Conservation (phyloP, 768 basidiomycete genomes). For the Mycena haematopus region DNA sequence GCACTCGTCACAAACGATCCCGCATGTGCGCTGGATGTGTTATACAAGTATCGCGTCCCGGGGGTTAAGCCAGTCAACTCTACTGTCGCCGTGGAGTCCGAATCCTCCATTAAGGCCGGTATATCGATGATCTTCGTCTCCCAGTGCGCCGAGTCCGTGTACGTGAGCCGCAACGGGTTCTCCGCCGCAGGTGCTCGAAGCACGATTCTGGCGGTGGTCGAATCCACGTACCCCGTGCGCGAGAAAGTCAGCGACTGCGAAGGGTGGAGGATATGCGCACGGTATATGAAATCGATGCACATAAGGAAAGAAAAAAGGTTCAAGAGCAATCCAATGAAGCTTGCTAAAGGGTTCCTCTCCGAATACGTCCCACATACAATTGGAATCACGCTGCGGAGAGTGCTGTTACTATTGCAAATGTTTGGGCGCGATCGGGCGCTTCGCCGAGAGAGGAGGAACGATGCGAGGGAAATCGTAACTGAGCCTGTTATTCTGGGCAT, state of each 20-base stretch:
- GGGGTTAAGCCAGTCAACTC: not conserved
- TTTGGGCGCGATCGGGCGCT: not conserved
- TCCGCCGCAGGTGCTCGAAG: constrained; percentile 1
- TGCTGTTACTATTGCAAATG: not conserved
- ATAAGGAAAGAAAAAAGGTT: constrained; percentile 18
- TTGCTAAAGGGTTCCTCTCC: not conserved
- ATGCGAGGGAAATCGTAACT: constrained; percentile 3
- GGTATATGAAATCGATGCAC: constrained; percentile 15
- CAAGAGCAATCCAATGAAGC: constrained; percentile 5
- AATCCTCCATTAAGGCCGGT: not conserved
- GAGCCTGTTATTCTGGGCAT: constrained; percentile 7
- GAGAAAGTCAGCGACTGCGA: constrained; percentile 12
- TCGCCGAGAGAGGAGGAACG: not conserved
- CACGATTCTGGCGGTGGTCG: constrained; percentile 11
- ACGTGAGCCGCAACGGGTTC: constrained; percentile 5
- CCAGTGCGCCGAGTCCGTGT: not conserved
- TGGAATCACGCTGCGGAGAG: not conserved
- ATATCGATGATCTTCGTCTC: not conserved
- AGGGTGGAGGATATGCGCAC: constrained; percentile 8
- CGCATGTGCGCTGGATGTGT: not conserved
- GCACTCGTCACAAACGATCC: constrained; percentile 11
- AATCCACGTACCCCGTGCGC: constrained; percentile 10
- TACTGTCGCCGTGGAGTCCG: constrained; percentile 8
- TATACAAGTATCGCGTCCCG: constrained; percentile 5
- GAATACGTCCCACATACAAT: constrained; percentile 14